These are phyloP conservation scores for Fusarium metavorans DNA, from an alignment of 2,329 filamentous ascomycete genomes.

Conservation along the genomic window DNA sequence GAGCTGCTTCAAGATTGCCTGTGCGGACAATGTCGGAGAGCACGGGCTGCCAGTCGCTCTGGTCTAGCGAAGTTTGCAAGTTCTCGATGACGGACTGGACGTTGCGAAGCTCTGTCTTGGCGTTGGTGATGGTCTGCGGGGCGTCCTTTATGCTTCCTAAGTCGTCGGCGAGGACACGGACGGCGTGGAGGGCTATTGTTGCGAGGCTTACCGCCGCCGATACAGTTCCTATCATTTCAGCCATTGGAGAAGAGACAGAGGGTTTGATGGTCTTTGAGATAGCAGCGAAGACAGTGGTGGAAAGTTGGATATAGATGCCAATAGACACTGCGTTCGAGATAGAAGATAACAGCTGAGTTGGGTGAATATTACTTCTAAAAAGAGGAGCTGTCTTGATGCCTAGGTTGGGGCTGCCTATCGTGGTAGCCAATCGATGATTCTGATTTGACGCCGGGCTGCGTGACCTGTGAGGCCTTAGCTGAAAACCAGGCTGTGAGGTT, in stretches of 20 bases:
- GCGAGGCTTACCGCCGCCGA: neutral
- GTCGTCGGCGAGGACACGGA: neutral
- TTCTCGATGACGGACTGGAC: neutral
- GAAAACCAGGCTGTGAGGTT: neutral
- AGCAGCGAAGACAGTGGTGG: neutral
- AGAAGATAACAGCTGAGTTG: neutral
- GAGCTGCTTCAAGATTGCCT: neutral
- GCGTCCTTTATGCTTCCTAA: neutral
- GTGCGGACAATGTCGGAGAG: neutral
- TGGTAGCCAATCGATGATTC: neutral
- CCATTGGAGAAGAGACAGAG: neutral
- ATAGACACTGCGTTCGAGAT: neutral
- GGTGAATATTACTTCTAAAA: neutral
- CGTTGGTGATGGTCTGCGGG: neutral
- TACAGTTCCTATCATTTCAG: neutral
- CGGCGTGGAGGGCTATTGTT: neutral
- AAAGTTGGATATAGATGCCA: too few relatives aligned
- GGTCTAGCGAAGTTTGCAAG: fast-evolving
- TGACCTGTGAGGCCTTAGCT: neutral
- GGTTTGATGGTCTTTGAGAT: neutral
- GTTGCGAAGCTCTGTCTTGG: neutral
- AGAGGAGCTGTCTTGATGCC: neutral
- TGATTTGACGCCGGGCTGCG: neutral
- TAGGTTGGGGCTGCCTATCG: neutral
- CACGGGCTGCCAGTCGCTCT: neutral